Evolutionary conservation across 495 filamentous ascomycete genomes (phyloP), one percentile per base, ranked within the genome.

Genomic region (Annulohypoxylon nitens): DNA sequence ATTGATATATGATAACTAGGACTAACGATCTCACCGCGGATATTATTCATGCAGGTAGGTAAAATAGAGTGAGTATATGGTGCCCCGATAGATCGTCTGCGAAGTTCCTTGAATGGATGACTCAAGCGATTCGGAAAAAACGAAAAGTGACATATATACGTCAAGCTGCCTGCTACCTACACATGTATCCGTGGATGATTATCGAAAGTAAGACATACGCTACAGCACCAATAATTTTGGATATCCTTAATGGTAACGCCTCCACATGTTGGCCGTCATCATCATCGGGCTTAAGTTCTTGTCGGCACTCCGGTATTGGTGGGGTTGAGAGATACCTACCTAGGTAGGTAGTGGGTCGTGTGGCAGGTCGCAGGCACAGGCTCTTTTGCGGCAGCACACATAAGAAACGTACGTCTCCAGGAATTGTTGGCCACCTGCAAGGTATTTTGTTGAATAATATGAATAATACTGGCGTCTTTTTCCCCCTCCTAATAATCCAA

Each of bases 241-340:
- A 50, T 7, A 33, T 39, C 26, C 18, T 26, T 59, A 16, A 43
- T 34, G 51, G 60, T 50, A 41, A 16, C 62, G 54, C 55, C 61
- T 67, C 61, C 71, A 50, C 58, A 74, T 70, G 58, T 37, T 43
- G 48, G 45, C 62, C 60, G 54, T 48, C 67, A 70, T 74, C 66
- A 63, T 67, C 65, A 30, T 70, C 66, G 53, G 71, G 41, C 64
- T 54, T 41, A 48, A 25, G 69, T 58, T 58, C 53, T 74, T 67
- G 59, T 70, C 71, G 71, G 61, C 53, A 45, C 48, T 66, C 71
- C 71, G 71, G 50, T 43, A 36, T 61, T 59, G 53, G 71, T 70
- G 71, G 71, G 58, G 61, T 58, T 59, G 50, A 51, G 67, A 61
- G 71, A 70, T 74, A 23, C 20, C 20, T 74, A 23, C 20, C 20